Evolutionary conservation across 805 yeast genomes (phyloP), one percentile per base, ranked within the genome.

Genomic region (Yueomyces sinensis): DNA sequence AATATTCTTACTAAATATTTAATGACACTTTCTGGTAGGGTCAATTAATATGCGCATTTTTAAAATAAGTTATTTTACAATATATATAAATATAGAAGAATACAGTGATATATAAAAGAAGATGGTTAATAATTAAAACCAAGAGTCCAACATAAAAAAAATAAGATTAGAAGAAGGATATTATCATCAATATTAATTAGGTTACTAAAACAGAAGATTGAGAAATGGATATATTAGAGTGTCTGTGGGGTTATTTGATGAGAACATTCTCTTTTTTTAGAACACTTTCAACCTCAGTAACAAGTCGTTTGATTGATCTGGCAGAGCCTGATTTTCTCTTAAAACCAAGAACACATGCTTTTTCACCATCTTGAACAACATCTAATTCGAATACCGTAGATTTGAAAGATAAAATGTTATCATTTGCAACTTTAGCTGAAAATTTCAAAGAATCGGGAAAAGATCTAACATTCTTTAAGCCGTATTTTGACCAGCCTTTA

Each of bases 401-500:
- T 54, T 73, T 73, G 46, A 78, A 58, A 32, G 77, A 70, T 45
- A 79, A 58, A 2, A 76, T 62, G 53, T 80, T 79, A 38, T 66
- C 63, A 43, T 70, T 73, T 1, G 82, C 63, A 24, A 80, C 68
- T 15, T 71, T 64, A 35, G 84, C 87, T n/a, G 67, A 68, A 22
- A 80, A 62, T 23, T 61, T 62, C 45, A 60, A 52, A 5, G 59
- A 52, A 4, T 59, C 54, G 16, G 63, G 59, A 43, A 67, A 67
- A 31, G 69, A 56, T 27, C 56, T 59, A 38, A 80, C 63, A 39
- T 72, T 66, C 43, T 68, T 71, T 45, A 80, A 56, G 7, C 91
- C 89, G 46, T 78, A 78, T 39, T 69, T 72, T 13, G 72, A 67
- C 91, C 91, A 80, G 14, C 78, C 73, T 31, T 56, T 62, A 42